Evolutionary conservation across 768 basidiomycete species (phyloP).

Genomic region (Vishniacozyma victoriae): DNA sequence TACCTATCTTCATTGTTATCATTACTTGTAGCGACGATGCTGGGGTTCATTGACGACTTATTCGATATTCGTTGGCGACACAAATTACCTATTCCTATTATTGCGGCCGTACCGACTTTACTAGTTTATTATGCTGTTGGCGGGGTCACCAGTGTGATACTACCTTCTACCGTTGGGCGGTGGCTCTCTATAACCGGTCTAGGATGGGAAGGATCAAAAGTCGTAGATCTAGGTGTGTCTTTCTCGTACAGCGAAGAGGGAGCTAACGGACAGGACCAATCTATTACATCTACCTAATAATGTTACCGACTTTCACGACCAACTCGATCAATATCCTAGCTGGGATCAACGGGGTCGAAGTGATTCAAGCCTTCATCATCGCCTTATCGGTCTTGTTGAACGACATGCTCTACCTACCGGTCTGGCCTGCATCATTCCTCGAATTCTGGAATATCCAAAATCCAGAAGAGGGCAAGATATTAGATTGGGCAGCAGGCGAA

Average conservation of each 20-base stretch:
- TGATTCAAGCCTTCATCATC: conserved; percentile 85
- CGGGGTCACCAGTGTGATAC: conserved; percentile 87
- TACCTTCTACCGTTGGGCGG: conserved; percentile 72
- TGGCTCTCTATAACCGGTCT: conserved; percentile 20
- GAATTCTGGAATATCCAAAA: conserved; percentile 16
- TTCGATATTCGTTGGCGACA: conserved; percentile 99
- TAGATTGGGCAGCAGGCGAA: conserved; percentile 51
- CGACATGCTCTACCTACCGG: conserved; percentile 88
- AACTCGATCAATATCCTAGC: conserved; percentile 99
- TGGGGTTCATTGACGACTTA: conserved; percentile 94
- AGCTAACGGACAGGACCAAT: conserved; percentile 62
- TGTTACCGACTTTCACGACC: conserved; percentile 91
- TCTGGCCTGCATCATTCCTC: conserved; percentile 34
- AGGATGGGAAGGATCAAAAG: conserved; percentile 57
- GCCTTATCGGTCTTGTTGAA: conserved; percentile 84
- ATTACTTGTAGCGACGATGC: conserved; percentile 80
- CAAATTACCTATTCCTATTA: conserved; percentile 92
- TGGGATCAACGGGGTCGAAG: conserved; percentile 94
- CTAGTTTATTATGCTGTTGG: conserved; percentile 95
- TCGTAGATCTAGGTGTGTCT: conserved; percentile 77
- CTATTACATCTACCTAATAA: conserved; percentile 93
- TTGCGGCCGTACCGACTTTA: conserved; percentile 87
- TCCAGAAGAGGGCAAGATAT: conserved; percentile 35
- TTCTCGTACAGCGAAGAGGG: not conserved
- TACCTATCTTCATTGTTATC: conserved; percentile 92